phyloP scores from a whole-genome alignment of 2,329 filamentous ascomycete genomes.

The Apiospora koreana region DNA sequence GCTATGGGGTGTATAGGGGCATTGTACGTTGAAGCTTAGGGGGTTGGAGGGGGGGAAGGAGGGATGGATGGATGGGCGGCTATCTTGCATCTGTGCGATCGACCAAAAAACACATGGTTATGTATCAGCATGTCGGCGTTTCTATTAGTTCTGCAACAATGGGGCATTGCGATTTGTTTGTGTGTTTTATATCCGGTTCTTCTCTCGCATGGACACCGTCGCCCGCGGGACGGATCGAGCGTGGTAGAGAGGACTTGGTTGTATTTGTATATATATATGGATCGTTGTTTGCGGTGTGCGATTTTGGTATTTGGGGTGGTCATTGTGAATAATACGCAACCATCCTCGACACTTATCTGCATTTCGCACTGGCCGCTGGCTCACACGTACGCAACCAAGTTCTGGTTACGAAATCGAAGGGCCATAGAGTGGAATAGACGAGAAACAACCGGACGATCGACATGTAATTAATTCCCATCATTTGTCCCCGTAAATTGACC shows the following conservation, averaged over 20 bases:
- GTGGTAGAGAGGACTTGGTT: not conserved
- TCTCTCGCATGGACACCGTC: not conserved
- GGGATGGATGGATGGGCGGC: not conserved
- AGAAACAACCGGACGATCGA: not conserved
- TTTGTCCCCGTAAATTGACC: not conserved
- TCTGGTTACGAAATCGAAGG: too few relatives aligned
- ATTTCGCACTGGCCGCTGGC: too few relatives aligned
- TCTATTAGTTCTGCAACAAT: not conserved
- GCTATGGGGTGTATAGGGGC: not conserved
- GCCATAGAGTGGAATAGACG: too few relatives aligned
- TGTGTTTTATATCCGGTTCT: not conserved
- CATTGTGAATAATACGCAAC: not conserved
- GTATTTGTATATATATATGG: not conserved
- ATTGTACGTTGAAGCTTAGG: not conserved
- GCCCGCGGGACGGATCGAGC: not conserved
- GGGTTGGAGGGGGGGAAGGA: not conserved
- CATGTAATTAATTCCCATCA: not conserved
- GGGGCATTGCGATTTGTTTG: not conserved
- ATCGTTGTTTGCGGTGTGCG: not conserved
- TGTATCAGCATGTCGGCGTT: conserved; percentile 8
- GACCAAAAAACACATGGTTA: not conserved
- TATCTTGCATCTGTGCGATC: conserved; percentile 11
- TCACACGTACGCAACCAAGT: too few relatives aligned
- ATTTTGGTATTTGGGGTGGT: not conserved
- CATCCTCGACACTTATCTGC: not conserved